Percentiles rank a stretch among this genome's conserved stretches.
These are phyloP conservation scores for Auriscalpium orientale DNA, from an alignment of 768 basidiomycete genomes.

Conservation along the genomic window DNA sequence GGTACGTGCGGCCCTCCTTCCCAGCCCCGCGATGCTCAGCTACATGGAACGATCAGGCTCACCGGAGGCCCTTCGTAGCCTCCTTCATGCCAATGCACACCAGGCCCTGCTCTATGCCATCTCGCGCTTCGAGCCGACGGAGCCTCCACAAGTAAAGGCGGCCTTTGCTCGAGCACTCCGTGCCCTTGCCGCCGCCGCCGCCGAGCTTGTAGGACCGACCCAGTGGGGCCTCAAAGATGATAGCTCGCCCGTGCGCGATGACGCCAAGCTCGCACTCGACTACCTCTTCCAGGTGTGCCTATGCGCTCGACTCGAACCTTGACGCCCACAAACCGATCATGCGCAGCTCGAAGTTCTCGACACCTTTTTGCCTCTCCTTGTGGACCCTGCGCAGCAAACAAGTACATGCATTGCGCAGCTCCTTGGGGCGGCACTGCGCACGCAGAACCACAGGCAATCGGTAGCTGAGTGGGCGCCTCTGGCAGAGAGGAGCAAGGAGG, in stretches of 20 bases:
- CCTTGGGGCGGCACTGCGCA: constrained; percentile 44
- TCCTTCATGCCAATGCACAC: constrained; percentile 51
- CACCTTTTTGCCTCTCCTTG: constrained; percentile 57
- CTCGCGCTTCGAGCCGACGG: constrained; percentile 35
- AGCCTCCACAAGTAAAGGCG: constrained; percentile 34
- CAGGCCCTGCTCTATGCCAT: constrained; percentile 58
- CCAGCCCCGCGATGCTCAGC: neutral
- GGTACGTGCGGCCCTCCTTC: constrained; percentile 28
- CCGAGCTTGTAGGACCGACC: constrained; percentile 64
- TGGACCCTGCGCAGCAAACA: constrained; percentile 32
- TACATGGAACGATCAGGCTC: constrained; percentile 39
- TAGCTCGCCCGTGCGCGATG: constrained; percentile 31
- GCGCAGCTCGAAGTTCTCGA: constrained; percentile 54
- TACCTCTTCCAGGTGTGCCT: constrained; percentile 50
- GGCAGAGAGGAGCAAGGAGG: constrained; percentile 44
- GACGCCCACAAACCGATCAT: neutral
- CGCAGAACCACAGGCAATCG: constrained; percentile 37
- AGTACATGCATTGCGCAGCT: constrained; percentile 52
- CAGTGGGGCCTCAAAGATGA: constrained; percentile 56
- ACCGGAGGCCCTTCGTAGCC: constrained; percentile 46
- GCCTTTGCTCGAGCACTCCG: constrained; percentile 61
- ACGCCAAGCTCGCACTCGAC: constrained; percentile 51
- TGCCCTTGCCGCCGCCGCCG: constrained; percentile 47
- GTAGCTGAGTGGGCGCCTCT: constrained; percentile 60
- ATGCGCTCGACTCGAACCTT: neutral